A percentile compares a stretch with the other conserved stretches of the same genome.
Evolutionary conservation across 2,329 filamentous ascomycete genomes (phyloP).

Genomic region (Curvularia lunata): DNA sequence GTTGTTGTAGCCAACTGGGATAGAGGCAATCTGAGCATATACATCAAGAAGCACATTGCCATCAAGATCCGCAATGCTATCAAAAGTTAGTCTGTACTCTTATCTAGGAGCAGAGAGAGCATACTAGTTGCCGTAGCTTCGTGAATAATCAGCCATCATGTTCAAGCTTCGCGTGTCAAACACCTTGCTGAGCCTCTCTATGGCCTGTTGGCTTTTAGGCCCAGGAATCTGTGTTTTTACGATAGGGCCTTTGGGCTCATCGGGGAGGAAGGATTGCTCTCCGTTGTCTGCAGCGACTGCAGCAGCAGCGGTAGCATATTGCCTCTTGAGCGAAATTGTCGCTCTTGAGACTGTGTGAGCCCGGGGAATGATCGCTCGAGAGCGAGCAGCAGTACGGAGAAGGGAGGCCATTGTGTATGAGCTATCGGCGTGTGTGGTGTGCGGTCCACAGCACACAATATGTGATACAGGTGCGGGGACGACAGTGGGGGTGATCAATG

Average conservation of each 20-base stretch:
- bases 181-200: constrained; percentile 74
- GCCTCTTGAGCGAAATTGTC: constrained; percentile 32
- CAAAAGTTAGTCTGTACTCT: constrained; percentile 8
- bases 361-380: constrained; percentile 26
- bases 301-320: constrained; percentile 43
- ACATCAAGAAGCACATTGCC: constrained; percentile 77
- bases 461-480: too few relatives aligned
- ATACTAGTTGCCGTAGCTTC: constrained; percentile 73
- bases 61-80: constrained; percentile 69
- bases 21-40: constrained; percentile 91
- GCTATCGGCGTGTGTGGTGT: not conserved
- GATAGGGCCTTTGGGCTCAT: constrained; percentile 64
- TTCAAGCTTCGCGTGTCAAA: constrained; percentile 88
- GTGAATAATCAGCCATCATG: constrained; percentile 52
- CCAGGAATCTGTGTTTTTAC: constrained; percentile 72
- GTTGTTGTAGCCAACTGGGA: constrained; percentile 93
- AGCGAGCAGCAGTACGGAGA: constrained; percentile 36
- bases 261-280: constrained; percentile 61
- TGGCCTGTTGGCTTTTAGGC: constrained; percentile 72
- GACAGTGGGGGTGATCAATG: too few relatives aligned
- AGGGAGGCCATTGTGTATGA: constrained; percentile 40
- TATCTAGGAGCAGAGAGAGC: not conserved
- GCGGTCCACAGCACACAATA: not conserved
- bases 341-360: constrained; percentile 23
- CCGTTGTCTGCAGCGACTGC: constrained; percentile 40